phyloP scores from a whole-genome alignment of 2,329 filamentous ascomycete species.

The Alternaria brassicicola region DNA sequence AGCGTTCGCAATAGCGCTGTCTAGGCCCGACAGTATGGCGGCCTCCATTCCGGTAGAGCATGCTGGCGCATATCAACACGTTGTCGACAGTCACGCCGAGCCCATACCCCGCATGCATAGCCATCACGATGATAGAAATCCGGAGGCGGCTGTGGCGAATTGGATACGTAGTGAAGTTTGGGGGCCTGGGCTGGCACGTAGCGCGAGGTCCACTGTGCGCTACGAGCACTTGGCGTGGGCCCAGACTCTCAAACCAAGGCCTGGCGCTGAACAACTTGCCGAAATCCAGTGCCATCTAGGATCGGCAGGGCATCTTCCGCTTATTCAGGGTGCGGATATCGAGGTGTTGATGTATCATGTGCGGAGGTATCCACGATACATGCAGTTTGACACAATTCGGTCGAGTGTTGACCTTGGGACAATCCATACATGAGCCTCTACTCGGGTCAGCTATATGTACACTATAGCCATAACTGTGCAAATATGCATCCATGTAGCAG shows the following conservation, averaged over 20 bases:
- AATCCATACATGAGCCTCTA: neutral
- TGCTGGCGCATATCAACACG: neutral
- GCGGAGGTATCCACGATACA: conserved; percentile 5
- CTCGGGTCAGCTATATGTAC: neutral
- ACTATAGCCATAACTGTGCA: neutral
- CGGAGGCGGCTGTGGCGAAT: conserved; percentile 1
- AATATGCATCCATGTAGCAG: neutral
- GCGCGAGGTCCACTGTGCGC: conserved; percentile 5
- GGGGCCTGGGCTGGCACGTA: conserved; percentile 12
- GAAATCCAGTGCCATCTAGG: conserved; percentile 2
- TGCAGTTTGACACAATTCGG: neutral
- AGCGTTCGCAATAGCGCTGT: neutral
- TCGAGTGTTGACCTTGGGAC: neutral
- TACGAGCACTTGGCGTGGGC: conserved; percentile 15
- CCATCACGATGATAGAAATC: neutral
- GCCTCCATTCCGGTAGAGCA: conserved; percentile 5
- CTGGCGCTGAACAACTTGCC: conserved; percentile 1
- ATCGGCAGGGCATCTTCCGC: conserved; percentile 6
- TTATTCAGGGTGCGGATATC: neutral
- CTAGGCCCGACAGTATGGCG: conserved; percentile 9
- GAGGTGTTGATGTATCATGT: neutral
- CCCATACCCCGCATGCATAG: conserved; percentile 10
- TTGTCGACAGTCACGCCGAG: conserved; percentile 1
- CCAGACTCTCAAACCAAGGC: conserved; percentile 10
- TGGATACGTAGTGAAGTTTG: neutral